phyloP scores from a whole-genome alignment of 345 rosid genomes.

The Boechera divaricarpa region DNA sequence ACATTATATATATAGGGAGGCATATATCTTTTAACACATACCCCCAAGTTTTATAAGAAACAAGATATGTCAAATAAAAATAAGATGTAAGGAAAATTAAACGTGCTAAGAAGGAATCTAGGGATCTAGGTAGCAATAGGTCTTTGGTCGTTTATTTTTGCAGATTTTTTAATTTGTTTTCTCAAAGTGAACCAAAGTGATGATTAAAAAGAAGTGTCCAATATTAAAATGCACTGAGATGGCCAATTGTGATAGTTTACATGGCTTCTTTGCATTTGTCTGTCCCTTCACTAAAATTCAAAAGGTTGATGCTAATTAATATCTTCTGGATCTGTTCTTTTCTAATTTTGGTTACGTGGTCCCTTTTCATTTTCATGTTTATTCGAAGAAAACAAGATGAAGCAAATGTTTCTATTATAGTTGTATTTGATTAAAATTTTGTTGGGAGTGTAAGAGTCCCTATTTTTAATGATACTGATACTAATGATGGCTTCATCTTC shows the following conservation, averaged over 20 bases:
- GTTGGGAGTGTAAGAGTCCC: background rate
- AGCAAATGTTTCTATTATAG: background rate
- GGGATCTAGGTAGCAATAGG: constrained; percentile 35
- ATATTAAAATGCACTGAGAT: constrained; percentile 2
- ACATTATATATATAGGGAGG: background rate
- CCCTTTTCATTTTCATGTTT: constrained; percentile 7
- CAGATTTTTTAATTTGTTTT: constrained; percentile 2
- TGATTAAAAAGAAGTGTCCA: constrained; percentile 7
- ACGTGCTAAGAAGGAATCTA: constrained; percentile 30
- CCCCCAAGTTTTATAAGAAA: background rate
- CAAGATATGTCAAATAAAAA: constrained; percentile 2
- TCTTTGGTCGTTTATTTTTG: constrained; percentile 21
- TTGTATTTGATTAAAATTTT: background rate
- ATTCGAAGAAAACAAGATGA: constrained; percentile 2
- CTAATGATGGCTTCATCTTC: background rate
- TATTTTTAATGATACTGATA: background rate
- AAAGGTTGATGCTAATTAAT: constrained; percentile 18
- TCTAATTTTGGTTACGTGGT: constrained; percentile 6
- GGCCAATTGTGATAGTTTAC: constrained; percentile 20
- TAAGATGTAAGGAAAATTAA: background rate
- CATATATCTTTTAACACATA: constrained; percentile 8
- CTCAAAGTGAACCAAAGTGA: constrained; percentile 25
- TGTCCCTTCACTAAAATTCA: constrained; percentile 14
- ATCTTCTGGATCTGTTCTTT: constrained; percentile 2
- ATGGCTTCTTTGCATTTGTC: constrained; percentile 29